Evolutionary conservation across 2,329 filamentous ascomycete species (phyloP).

Genomic region (Davidsoniella eucalypti): DNA sequence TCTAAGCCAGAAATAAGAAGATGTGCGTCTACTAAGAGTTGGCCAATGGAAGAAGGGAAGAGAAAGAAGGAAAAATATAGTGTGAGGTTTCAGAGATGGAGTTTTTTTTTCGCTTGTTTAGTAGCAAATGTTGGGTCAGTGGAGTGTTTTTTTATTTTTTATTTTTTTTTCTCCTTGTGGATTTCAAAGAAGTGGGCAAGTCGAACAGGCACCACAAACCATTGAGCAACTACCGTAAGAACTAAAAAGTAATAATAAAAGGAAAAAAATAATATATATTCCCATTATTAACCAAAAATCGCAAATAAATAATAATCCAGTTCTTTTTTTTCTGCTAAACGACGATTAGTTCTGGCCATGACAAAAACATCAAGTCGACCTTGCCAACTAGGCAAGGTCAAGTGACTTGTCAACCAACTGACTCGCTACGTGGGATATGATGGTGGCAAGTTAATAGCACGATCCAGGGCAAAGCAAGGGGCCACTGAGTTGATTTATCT

Average conservation of each 20-base stretch:
- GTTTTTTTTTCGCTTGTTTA: background rate
- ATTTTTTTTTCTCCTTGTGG: background rate
- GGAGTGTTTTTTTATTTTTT: conserved; percentile 5
- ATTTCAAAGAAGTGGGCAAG: conserved; percentile 1
- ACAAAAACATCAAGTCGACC: background rate
- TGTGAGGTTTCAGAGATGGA: background rate
- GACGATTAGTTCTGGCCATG: background rate
- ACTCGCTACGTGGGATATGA: too few relatives aligned
- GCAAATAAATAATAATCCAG: too few relatives aligned
- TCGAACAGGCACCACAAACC: background rate
- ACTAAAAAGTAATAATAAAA: background rate
- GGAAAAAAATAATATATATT: background rate
- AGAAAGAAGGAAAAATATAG: background rate
- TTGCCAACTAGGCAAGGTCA: too few relatives aligned
- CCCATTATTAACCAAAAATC: too few relatives aligned
- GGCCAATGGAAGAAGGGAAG: background rate
- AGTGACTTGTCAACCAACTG: too few relatives aligned
- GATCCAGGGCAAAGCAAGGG: too few relatives aligned
- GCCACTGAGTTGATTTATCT: too few relatives aligned
- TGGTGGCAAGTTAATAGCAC: too few relatives aligned
- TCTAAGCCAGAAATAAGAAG: too few relatives aligned
- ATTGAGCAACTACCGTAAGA: background rate
- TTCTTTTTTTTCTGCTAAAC: too few relatives aligned
- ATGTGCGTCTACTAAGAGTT: background rate
- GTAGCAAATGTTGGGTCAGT: background rate